Evolutionary conservation across 1,139 yeast species (phyloP).

Genomic region (Suhomyces bokatorum): DNA sequence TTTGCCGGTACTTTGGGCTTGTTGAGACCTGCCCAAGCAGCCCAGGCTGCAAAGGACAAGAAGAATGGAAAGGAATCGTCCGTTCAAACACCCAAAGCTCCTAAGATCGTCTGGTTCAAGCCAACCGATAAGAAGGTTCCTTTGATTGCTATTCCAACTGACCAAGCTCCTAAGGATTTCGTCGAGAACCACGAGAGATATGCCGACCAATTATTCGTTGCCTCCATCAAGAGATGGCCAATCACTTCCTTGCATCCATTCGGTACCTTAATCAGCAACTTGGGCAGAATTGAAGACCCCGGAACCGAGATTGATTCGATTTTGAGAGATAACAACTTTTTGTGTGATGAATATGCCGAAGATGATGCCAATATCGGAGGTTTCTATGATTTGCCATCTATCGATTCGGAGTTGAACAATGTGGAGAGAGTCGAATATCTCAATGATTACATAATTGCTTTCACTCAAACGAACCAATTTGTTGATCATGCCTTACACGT

Average conservation of each 20-base stretch:
- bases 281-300: constrained; percentile 79
- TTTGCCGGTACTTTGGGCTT: constrained; percentile 92
- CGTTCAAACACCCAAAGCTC: constrained; percentile 57
- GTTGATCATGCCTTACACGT: constrained; percentile 83
- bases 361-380: constrained; percentile 29
- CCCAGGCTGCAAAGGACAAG: constrained; percentile 75
- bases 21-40: constrained; percentile 94
- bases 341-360: constrained; percentile 79
- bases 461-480: constrained; percentile 58
- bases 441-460: constrained; percentile 65
- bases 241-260: constrained; percentile 97
- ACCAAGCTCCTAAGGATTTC: constrained; percentile 94
- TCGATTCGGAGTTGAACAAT: constrained; percentile 36
- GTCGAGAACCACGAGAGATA: constrained; percentile 88
- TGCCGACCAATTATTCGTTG: constrained; percentile 81
- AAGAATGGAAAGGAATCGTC: constrained; percentile 53
- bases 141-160: constrained; percentile 95
- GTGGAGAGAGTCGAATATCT: constrained; percentile 56
- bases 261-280: constrained; percentile 85
- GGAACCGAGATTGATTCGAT: constrained; percentile 85
- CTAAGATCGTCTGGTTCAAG: constrained; percentile 98
- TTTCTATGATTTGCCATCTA: constrained; percentile 39
- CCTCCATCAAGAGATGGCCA: constrained; percentile 98
- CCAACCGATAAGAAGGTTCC: constrained; percentile 98
- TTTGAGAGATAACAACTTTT: constrained; percentile 87